Conservation (phyloP, 768 basidiomycete species). For the Leucosporidium yakuticum region DNA sequence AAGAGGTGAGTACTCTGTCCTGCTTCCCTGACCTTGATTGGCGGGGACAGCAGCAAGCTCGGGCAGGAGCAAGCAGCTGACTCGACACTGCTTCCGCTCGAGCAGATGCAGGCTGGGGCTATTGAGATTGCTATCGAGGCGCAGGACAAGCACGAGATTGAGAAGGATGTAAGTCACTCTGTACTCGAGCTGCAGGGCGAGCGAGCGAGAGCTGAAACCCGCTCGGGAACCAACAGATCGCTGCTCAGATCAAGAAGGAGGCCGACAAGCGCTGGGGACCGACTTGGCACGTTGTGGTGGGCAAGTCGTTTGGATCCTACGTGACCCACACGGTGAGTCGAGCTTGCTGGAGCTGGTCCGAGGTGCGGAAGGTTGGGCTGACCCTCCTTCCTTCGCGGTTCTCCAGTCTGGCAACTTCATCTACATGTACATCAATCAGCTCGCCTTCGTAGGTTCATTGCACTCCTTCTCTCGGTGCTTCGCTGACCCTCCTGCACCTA, state of each 20-base stretch:
- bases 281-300: constrained; percentile 98
- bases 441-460: constrained; percentile 66
- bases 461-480: background rate
- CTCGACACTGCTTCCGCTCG: background rate
- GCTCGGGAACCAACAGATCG: constrained; percentile 50
- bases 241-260: constrained; percentile 96
- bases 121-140: constrained; percentile 81
- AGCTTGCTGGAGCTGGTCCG: background rate
- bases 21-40: background rate
- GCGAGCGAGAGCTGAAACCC: background rate
- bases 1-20: constrained; percentile 6
- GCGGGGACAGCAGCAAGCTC: no score
- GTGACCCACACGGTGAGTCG: constrained; percentile 74
- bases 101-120: constrained; percentile 82
- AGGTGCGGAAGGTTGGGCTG: constrained; percentile 5
- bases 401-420: constrained; percentile 93
- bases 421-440: constrained; percentile 91
- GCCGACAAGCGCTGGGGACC: constrained; percentile 86
- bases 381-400: constrained; percentile 39
- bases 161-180: constrained; percentile 62
- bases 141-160: constrained; percentile 84
- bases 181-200: background rate
- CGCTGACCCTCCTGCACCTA: background rate
- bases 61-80: no score
- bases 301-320: constrained; percentile 97